A percentile compares a stretch with the other conserved stretches of the same genome.
Evolutionary conservation across 2,329 filamentous ascomycete genomes (phyloP).

Genomic region (Colletotrichum horii): DNA sequence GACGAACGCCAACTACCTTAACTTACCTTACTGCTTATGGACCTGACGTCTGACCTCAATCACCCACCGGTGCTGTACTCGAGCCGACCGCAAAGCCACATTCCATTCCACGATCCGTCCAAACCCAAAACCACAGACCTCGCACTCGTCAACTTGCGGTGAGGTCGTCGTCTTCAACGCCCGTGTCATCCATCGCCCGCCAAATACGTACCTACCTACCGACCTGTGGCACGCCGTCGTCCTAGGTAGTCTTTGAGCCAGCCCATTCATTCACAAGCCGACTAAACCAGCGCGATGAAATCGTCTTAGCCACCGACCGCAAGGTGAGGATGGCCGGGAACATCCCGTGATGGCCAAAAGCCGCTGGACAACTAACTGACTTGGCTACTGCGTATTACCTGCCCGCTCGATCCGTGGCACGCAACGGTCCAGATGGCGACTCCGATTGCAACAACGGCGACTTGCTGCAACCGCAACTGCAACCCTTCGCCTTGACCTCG

Average conservation of each 20-base stretch:
- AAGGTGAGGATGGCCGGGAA: not conserved
- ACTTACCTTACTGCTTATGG: no score
- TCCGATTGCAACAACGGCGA: not conserved
- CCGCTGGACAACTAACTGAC: no score
- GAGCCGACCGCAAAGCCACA: not conserved
- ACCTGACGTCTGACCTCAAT: not conserved
- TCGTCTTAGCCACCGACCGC: constrained; percentile 2
- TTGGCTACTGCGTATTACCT: no score
- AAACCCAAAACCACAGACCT: not conserved
- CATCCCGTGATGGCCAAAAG: not conserved
- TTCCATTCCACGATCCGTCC: not conserved
- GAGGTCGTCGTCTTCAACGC: not conserved
- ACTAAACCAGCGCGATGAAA: not conserved
- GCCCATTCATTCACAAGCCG: not conserved
- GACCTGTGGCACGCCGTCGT: not conserved
- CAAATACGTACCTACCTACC: not conserved
- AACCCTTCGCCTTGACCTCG: not conserved
- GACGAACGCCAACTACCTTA: not conserved
- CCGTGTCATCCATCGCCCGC: not conserved
- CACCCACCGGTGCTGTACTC: not conserved
- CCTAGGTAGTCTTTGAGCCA: not conserved
- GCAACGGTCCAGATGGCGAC: not conserved
- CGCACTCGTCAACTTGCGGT: not conserved
- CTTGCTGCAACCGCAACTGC: not conserved
- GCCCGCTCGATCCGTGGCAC: no score